phyloP scores from a whole-genome alignment of 2,329 filamentous ascomycete species.

The Phialocephala subalpina region DNA sequence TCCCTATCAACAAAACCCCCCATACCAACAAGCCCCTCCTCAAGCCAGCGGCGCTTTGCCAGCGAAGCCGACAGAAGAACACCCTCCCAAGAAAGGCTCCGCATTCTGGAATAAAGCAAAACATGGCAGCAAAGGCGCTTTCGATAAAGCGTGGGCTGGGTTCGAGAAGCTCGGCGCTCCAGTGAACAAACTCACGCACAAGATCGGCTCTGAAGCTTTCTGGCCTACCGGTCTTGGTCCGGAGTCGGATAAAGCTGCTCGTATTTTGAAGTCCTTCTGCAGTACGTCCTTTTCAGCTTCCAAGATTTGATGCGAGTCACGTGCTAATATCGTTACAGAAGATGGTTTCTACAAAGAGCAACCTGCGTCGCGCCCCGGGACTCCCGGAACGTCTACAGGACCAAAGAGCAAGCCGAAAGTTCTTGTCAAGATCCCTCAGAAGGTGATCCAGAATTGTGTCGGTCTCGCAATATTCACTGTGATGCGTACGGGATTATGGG shows the following conservation, averaged over 20 bases:
- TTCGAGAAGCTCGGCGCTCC: slow-evolving; percentile 75
- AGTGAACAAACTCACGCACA: slow-evolving; percentile 83
- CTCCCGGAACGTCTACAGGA: slow-evolving; percentile 40
- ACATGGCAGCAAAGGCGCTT: slow-evolving; percentile 66
- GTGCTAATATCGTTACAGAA: slow-evolving; percentile 47
- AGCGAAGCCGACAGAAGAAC: not conserved
- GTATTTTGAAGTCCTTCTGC: slow-evolving; percentile 90
- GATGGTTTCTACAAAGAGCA: slow-evolving; percentile 73
- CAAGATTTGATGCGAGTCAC: slow-evolving; percentile 8
- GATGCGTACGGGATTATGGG: slow-evolving; percentile 92
- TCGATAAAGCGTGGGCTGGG: slow-evolving; percentile 76
- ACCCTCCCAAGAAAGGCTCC: not conserved
- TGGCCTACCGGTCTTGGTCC: slow-evolving; percentile 86
- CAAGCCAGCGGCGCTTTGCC: not conserved
- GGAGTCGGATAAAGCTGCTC: slow-evolving; percentile 89
- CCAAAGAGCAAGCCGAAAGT: slow-evolving; percentile 64
- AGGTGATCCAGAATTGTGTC: slow-evolving; percentile 88
- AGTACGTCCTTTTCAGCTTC: slow-evolving; percentile 58
- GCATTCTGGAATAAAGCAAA: slow-evolving; percentile 46
- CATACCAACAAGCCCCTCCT: not conserved
- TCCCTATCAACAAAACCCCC: slow-evolving; percentile 6
- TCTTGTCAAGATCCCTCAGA: slow-evolving; percentile 82
- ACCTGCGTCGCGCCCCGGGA: slow-evolving; percentile 34
- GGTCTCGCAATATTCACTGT: slow-evolving; percentile 94
- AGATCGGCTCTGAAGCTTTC: slow-evolving; percentile 81